Evolutionary conservation across 2,329 filamentous ascomycete species (phyloP), one percentile per base, ranked within the genome.

Genomic region (Sarocladium brachiariae): DNA sequence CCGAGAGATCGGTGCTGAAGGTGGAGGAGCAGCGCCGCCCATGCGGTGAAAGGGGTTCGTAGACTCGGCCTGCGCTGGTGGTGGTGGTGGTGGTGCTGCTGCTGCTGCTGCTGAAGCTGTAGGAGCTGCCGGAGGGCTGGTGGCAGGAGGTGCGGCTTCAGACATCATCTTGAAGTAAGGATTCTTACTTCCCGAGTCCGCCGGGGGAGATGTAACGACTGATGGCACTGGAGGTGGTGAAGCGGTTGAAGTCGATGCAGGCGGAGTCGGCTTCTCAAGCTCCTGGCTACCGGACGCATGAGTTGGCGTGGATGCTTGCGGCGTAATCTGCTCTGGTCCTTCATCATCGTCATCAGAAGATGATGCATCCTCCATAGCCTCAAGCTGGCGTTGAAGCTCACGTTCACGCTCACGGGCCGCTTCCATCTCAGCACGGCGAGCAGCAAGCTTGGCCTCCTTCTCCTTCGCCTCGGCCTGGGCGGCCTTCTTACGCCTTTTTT

Each of bases 11-110:
- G 70, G 69, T 14, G 66, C 70, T n/a, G 80, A 73, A 52, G 70
- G 72, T 57, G 68, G 65, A 43, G 64, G 66, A 52, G 70, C 70
- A 55, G 88, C 78, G 58, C 86, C 81, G 4, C 86, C 82, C 63
- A 95, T 81, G 51, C 90, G 87, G 66, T 95, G 88, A 82, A 97
- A 99, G 4, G 93, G 93, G 64, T 99, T 99, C 9, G 89, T 97
- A n/a, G 88, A 91, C 11, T 35, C 46, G 8, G 30, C 19, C n/a
- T 35, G 33, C n/a, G 46, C 31, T 10, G 46, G 31, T 21, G 80
- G 76, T 43, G 84, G 77, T 30, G 47, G 21, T 16, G 46, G 37
- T n/a, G n/a, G n/a, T n/a, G n/a, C n/a, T n/a, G 46, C 31, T 10
- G 46, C 19, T 21, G 80, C 76, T 43, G 84, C 77, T 30, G 47